phyloP scores from a whole-genome alignment of 805 yeast species.

The Lipomyces yamanashiensis region DNA sequence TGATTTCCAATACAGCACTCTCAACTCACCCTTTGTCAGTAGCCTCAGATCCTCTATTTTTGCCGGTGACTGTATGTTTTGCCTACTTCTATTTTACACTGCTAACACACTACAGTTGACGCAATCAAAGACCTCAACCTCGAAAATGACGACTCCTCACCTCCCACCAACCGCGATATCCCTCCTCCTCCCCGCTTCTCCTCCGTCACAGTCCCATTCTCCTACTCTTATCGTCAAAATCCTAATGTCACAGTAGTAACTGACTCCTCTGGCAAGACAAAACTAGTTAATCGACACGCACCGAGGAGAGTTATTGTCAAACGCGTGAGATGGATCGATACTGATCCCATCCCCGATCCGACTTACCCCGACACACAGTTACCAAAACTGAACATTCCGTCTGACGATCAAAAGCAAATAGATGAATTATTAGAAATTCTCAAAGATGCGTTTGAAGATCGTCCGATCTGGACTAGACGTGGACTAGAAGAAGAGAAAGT shows the following conservation, averaged over 20 bases:
- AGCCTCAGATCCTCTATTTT: conserved; percentile 47
- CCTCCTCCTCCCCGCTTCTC: conserved; percentile 90
- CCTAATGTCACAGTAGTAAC: conserved; percentile 60
- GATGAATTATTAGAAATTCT: conserved; percentile 45
- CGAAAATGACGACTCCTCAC: conserved; percentile 21
- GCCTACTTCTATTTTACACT: not conserved
- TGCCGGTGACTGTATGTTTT: conserved; percentile 46
- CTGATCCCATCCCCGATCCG: conserved; percentile 31
- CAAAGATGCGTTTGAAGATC: conserved; percentile 58
- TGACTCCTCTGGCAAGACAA: conserved; percentile 53
- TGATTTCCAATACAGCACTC: conserved; percentile 61
- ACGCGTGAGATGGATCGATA: conserved; percentile 45
- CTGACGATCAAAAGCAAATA: conserved; percentile 17
- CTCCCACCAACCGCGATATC: conserved; percentile 54
- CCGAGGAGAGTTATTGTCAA: conserved; percentile 44
- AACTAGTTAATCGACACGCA: conserved; percentile 43
- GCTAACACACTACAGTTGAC: conserved; percentile 36
- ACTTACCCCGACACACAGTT: conserved; percentile 42
- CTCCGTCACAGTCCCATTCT: conserved; percentile 72
- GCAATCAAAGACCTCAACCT: conserved; percentile 50
- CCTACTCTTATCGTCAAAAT: conserved; percentile 77
- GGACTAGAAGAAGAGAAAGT: conserved; percentile 53
- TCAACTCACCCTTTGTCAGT: conserved; percentile 56
- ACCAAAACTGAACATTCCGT: conserved; percentile 49
- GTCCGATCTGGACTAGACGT: conserved; percentile 86